A percentile compares a stretch with the other conserved stretches of the same genome.
phyloP scores from a whole-genome alignment of 1,284 basidiomycete genomes.

The Apiotrichum porosum region DNA sequence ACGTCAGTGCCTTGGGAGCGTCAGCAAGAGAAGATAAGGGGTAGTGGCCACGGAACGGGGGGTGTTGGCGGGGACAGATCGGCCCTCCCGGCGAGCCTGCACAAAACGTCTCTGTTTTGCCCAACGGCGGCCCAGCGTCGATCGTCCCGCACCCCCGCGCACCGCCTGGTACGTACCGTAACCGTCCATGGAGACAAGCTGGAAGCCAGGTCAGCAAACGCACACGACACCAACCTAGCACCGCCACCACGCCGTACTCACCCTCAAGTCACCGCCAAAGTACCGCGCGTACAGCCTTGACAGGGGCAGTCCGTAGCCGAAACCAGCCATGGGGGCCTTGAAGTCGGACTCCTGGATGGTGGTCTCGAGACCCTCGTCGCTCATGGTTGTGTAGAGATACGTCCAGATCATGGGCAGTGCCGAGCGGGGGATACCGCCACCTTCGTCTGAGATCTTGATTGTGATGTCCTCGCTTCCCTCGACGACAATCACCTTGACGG shows the following conservation, averaged over 20 bases:
- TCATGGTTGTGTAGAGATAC: conserved; percentile 95
- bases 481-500: conserved; percentile 95
- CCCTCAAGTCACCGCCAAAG: conserved; percentile 72
- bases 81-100: too few relatives aligned
- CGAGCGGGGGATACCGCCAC: conserved; percentile 89
- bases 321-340: conserved; percentile 97
- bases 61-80: too few relatives aligned
- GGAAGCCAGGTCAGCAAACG: conserved; percentile 18
- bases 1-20: conserved; percentile 23
- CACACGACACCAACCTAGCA: too few relatives aligned
- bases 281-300: conserved; percentile 67
- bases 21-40: too few relatives aligned
- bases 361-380: conserved; percentile 73
- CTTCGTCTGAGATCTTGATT: conserved; percentile 95
- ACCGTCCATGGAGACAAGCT: conserved; percentile 97
- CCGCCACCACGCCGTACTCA: too few relatives aligned
- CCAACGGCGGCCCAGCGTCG: too few relatives aligned
- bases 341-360: conserved; percentile 89
- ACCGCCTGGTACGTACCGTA: too few relatives aligned
- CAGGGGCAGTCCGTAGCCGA: conserved; percentile 85
- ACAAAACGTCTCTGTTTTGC: too few relatives aligned
- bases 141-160: too few relatives aligned
- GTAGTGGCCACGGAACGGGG: too few relatives aligned
- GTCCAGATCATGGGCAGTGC: conserved; percentile 97
- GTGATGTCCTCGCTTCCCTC: conserved; percentile 93